Evolutionary conservation across 257 asterid species (phyloP).

Genomic region (Jasminum sambac): DNA sequence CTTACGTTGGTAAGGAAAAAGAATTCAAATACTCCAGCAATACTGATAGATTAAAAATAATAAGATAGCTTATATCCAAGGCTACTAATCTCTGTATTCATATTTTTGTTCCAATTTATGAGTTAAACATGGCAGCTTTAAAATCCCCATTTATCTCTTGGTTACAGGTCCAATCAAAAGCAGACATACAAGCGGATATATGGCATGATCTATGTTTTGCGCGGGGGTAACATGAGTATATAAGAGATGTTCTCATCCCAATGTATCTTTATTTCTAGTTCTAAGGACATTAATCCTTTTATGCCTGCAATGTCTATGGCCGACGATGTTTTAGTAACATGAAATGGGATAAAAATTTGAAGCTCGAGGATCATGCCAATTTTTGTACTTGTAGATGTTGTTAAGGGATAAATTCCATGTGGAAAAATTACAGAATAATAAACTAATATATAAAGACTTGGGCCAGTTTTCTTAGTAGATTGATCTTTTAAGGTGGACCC

Average conservation of each 20-base stretch:
- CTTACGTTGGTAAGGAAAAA: too few species aligned
- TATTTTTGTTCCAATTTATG: background rate
- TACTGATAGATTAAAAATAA: too few species aligned
- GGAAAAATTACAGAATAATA: too few species aligned
- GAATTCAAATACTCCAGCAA: too few species aligned
- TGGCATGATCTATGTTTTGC: conserved; percentile 88
- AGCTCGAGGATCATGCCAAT: conserved; percentile 2
- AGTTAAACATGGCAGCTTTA: background rate
- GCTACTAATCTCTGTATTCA: too few species aligned
- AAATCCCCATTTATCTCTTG: conserved; percentile 3
- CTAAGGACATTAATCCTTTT: background rate
- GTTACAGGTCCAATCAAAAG: conserved; percentile 63
- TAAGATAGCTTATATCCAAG: too few species aligned
- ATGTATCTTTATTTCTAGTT: background rate
- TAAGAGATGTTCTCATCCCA: conserved; percentile 23
- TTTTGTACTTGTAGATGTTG: background rate
- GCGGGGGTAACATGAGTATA: conserved; percentile 93
- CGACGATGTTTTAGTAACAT: background rate
- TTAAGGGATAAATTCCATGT: too few species aligned
- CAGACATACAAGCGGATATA: conserved; percentile 73
- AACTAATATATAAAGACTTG: too few species aligned
- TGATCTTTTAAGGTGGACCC: too few species aligned
- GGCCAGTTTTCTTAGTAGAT: too few species aligned
- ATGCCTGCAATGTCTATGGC: background rate
- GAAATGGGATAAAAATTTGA: too few species aligned